Evolutionary conservation across 2,329 filamentous ascomycete species (phyloP).

Genomic region (Diaporthe batatas): DNA sequence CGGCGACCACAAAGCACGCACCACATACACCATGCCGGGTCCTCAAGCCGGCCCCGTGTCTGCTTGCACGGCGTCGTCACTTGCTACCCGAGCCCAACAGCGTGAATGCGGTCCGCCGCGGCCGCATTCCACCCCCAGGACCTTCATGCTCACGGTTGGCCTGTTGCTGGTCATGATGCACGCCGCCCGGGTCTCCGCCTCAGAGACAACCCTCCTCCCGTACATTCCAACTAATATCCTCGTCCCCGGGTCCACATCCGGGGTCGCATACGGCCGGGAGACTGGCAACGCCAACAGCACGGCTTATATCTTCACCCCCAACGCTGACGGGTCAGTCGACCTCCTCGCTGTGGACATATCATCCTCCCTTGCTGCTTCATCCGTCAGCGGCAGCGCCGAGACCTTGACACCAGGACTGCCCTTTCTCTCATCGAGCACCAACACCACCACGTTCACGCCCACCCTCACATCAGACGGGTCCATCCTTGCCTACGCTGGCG

Average conservation of each 20-base stretch:
- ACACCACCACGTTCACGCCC: constrained; percentile 73
- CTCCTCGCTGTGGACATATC: constrained; percentile 78
- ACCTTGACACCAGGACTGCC: constrained; percentile 70
- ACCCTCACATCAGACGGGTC: constrained; percentile 76
- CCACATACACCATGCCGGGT: constrained; percentile 17
- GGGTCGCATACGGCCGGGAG: constrained; percentile 50
- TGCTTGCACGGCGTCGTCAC: constrained; percentile 24
- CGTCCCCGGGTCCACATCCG: constrained; percentile 60
- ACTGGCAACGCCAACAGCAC: constrained; percentile 55
- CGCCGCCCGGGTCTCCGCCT: constrained; percentile 39
- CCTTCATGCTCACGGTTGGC: constrained; percentile 28
- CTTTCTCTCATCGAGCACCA: constrained; percentile 67
- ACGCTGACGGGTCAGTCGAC: constrained; percentile 56
- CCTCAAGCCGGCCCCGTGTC: constrained; percentile 18
- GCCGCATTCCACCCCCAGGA: constrained; percentile 13
- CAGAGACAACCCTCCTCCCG: constrained; percentile 68
- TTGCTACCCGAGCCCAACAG: constrained; percentile 26
- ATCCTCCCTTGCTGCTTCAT: constrained; percentile 63
- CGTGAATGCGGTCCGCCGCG: constrained; percentile 14
- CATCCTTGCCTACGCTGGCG: constrained; percentile 80
- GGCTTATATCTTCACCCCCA: constrained; percentile 79
- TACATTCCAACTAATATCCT: constrained; percentile 85
- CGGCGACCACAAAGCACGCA: constrained; percentile 23
- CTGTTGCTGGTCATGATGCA: constrained; percentile 37
- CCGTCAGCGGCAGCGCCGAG: constrained; percentile 53